Conservation (phyloP, 2,329 filamentous ascomycete species). For the Lasiodiplodia hormozganensis region DNA sequence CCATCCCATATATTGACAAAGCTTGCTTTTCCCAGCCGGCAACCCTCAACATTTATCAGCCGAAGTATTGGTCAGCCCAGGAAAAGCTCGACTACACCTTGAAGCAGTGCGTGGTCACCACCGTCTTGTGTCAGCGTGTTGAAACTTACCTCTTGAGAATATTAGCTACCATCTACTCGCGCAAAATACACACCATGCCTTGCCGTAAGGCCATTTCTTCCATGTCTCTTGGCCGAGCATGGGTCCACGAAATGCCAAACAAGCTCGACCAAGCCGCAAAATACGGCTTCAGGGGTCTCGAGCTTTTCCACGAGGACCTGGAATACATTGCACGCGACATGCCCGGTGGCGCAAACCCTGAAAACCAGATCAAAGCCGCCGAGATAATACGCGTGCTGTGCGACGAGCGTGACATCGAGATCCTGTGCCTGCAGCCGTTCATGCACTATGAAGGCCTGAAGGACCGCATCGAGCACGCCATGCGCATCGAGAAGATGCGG, state of each 20-base stretch:
- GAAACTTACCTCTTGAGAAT: background rate
- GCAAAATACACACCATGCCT: conserved; percentile 46
- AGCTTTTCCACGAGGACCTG: conserved; percentile 81
- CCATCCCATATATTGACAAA: background rate
- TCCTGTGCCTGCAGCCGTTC: conserved; percentile 78
- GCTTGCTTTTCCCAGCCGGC: background rate
- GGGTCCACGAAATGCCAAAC: conserved; percentile 69
- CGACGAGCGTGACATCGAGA: conserved; percentile 59
- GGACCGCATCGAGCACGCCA: conserved; percentile 64
- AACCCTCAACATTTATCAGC: background rate
- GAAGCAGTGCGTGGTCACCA: background rate
- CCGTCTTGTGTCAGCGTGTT: background rate
- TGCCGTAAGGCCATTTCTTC: conserved; percentile 73
- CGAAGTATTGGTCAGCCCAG: background rate
- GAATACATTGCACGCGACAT: conserved; percentile 63
- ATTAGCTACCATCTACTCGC: background rate
- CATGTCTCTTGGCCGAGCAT: conserved; percentile 77
- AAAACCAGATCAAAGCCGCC: conserved; percentile 65
- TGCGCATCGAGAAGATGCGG: conserved; percentile 67
- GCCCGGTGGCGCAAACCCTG: conserved; percentile 49
- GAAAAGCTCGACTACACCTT: background rate
- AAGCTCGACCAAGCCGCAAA: conserved; percentile 73
- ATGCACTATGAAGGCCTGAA: conserved; percentile 77
- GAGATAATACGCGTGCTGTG: conserved; percentile 64
- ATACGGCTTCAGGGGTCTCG: conserved; percentile 72